Conservation (phyloP, 2,329 filamentous ascomycete species). For the Aureobasidium sp. region DNA sequence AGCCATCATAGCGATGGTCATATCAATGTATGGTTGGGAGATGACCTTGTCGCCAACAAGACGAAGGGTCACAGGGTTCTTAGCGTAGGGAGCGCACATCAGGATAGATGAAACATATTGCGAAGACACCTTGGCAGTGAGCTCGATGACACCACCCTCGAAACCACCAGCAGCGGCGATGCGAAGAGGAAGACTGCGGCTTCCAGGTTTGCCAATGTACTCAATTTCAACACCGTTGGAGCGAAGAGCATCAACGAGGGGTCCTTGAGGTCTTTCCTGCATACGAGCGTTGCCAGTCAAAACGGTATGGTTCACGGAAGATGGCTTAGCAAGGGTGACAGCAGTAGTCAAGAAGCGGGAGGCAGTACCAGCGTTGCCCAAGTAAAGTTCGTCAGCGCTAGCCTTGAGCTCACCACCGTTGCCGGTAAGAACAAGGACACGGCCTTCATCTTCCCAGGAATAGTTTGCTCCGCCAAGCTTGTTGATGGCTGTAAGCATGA, state of each 20-base stretch:
- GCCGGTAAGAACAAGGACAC: conserved; percentile 79
- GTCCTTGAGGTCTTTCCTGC: conserved; percentile 90
- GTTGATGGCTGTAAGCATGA: conserved; percentile 89
- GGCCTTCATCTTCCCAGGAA: conserved; percentile 90
- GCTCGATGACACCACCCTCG: conserved; percentile 77
- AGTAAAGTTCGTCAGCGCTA: conserved; percentile 70
- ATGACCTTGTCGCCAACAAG: conserved; percentile 96
- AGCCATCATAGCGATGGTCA: conserved; percentile 97
- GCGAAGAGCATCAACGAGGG: conserved; percentile 82
- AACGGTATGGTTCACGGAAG: conserved; percentile 59
- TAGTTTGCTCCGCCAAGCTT: conserved; percentile 81
- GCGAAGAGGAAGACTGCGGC: conserved; percentile 75
- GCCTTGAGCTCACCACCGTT: conserved; percentile 82
- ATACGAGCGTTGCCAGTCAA: conserved; percentile 92
- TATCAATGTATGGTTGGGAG: conserved; percentile 94
- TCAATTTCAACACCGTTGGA: conserved; percentile 81
- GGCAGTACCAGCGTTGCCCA: conserved; percentile 94
- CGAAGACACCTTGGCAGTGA: conserved; percentile 94
- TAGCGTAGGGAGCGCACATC: conserved; percentile 95
- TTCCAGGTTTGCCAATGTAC: conserved; percentile 76
- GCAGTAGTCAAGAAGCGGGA: conserved; percentile 93
- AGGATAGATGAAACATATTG: conserved; percentile 96
- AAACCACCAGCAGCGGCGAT: conserved; percentile 79
- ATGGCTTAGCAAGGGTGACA: conserved; percentile 69
- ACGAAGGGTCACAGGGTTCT: conserved; percentile 81